Conservation (phyloP, 1,139 yeast genomes). For the Pichia cactophila region DNA sequence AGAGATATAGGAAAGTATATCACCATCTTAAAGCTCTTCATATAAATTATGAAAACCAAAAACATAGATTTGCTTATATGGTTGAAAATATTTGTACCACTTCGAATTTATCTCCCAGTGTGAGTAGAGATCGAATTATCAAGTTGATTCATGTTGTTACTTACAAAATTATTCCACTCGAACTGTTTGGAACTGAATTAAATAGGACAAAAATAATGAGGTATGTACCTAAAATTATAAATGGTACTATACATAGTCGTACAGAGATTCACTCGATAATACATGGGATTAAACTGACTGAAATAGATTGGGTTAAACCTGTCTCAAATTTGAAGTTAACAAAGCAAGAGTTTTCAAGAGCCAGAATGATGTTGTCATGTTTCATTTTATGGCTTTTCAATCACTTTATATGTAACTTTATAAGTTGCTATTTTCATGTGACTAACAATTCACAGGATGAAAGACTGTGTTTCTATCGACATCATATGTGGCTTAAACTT, state of each 20-base stretch:
- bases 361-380: constrained; percentile 30
- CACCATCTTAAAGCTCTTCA: constrained; percentile 17
- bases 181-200: constrained; percentile 44
- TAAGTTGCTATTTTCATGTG: constrained; percentile 58
- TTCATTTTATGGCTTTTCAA: constrained; percentile 57
- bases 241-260: constrained; percentile 31
- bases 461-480: constrained; percentile 46
- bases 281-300: constrained; percentile 31
- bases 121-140: constrained; percentile 30
- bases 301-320: constrained; percentile 43
- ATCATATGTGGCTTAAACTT: constrained; percentile 48
- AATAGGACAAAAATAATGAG: constrained; percentile 40
- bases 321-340: constrained; percentile 26
- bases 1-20: constrained; percentile 16
- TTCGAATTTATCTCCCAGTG: constrained; percentile 20
- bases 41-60: constrained; percentile 23
- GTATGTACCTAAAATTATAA: constrained; percentile 35
- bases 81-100: constrained; percentile 23
- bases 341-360: constrained; percentile 32
- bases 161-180: constrained; percentile 45
- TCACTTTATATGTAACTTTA: constrained; percentile 38
- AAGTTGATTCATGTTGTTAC: constrained; percentile 36
- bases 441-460: constrained; percentile 45
- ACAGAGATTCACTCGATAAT: constrained; percentile 28
- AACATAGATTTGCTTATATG: constrained; percentile 27